These are phyloP conservation scores for Scolecobasidium constrictum DNA, from an alignment of 2,329 filamentous ascomycete species.

Conservation along the genomic window DNA sequence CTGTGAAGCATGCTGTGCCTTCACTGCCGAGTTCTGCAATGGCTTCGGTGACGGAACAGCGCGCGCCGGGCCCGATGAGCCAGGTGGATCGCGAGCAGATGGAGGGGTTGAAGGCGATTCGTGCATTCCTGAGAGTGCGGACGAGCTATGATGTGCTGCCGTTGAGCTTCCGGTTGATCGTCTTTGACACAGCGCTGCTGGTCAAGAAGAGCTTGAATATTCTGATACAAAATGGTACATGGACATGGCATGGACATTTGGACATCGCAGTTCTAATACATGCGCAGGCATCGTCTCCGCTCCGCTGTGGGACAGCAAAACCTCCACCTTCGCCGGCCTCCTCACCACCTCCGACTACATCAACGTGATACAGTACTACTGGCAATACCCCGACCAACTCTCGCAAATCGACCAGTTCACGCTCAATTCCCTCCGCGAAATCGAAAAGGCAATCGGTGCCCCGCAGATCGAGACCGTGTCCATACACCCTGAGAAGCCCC, in stretches of 20 bases:
- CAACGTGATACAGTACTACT: slow-evolving; percentile 98
- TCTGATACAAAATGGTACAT: slow-evolving; percentile 81
- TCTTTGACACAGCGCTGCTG: slow-evolving; percentile 87
- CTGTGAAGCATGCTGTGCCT: neutral
- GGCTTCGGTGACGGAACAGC: neutral
- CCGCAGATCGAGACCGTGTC: slow-evolving; percentile 87
- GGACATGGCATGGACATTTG: slow-evolving; percentile 13
- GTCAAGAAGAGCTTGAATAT: slow-evolving; percentile 97
- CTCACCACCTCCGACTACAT: slow-evolving; percentile 96
- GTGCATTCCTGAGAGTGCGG: slow-evolving; percentile 90
- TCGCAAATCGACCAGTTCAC: slow-evolving; percentile 88
- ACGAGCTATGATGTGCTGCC: slow-evolving; percentile 97
- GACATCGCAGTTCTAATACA: slow-evolving; percentile 9
- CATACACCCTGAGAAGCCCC: slow-evolving; percentile 78
- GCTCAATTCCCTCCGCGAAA: slow-evolving; percentile 62
- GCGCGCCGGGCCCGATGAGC: slow-evolving; percentile 26
- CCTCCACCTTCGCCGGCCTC: slow-evolving; percentile 84
- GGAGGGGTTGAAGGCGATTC: slow-evolving; percentile 67
- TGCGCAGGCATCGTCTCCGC: slow-evolving; percentile 84
- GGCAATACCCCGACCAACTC: slow-evolving; percentile 86
- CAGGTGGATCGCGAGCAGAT: slow-evolving; percentile 66
- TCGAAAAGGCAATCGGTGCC: slow-evolving; percentile 88
- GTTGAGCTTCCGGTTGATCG: slow-evolving; percentile 87
- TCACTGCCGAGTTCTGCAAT: neutral
- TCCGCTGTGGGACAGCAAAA: slow-evolving; percentile 90